Evolutionary conservation across 805 yeast genomes (phyloP).

Genomic region (Torulaspora delbrueckii): DNA sequence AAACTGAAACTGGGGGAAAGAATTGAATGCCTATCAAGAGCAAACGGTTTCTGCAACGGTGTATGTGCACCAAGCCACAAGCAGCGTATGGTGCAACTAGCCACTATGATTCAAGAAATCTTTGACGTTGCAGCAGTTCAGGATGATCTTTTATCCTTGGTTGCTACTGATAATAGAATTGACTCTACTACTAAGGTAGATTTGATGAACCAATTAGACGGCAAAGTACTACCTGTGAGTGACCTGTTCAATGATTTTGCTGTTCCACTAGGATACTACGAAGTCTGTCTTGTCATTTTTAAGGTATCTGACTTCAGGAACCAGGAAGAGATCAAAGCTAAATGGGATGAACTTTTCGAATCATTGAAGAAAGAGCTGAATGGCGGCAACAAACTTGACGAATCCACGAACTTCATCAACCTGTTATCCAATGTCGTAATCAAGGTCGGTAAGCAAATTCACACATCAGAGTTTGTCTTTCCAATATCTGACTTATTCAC

Average conservation of each 20-base stretch:
- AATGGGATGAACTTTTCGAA: conserved; percentile 73
- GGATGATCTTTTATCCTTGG: conserved; percentile 43
- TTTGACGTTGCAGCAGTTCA: conserved; percentile 86
- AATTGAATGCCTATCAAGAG: conserved; percentile 84
- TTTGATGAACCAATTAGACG: conserved; percentile 53
- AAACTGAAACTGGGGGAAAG: conserved; percentile 63
- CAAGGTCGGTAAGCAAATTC: conserved; percentile 57
- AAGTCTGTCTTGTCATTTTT: conserved; percentile 70
- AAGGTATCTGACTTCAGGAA: conserved; percentile 82
- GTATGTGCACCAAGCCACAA: conserved; percentile 70
- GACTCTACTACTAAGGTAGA: conserved; percentile 44
- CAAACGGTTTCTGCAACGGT: conserved; percentile 88
- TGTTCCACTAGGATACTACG: conserved; percentile 82
- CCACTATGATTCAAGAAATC: conserved; percentile 67
- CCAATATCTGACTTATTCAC: conserved; percentile 70
- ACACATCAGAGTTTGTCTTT: conserved; percentile 70
- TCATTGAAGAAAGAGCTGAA: conserved; percentile 38
- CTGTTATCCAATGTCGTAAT: conserved; percentile 38
- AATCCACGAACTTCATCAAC: conserved; percentile 35
- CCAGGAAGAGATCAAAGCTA: conserved; percentile 70
- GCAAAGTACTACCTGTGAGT: conserved; percentile 61
- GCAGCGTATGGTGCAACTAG: conserved; percentile 68
- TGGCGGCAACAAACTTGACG: conserved; percentile 28
- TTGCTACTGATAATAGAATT: conserved; percentile 47
- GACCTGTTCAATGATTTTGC: conserved; percentile 83